Evolutionary conservation across 345 rosid species (phyloP).

Genomic region (Murraya paniculata): DNA sequence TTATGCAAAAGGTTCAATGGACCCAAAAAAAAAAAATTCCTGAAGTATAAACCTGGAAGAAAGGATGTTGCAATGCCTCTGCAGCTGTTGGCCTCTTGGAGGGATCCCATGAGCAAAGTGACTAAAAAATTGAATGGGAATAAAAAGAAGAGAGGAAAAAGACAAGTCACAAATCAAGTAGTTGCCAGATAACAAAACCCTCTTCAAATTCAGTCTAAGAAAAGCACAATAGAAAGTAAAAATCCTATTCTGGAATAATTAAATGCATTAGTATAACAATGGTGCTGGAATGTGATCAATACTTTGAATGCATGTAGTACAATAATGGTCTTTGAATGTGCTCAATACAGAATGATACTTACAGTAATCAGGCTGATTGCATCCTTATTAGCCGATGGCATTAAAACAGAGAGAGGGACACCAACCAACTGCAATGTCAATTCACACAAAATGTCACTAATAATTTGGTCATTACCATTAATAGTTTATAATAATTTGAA

Average conservation of each 20-base stretch:
- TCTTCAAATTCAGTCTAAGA: not conserved
- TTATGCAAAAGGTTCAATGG: not conserved
- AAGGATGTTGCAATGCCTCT: slow-evolving; percentile 94
- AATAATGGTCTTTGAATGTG: not conserved
- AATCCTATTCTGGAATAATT: not conserved
- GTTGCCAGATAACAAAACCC: not conserved
- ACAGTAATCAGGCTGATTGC: slow-evolving; percentile 69
- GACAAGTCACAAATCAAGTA: not conserved
- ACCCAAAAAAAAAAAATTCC: not conserved
- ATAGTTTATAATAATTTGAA: not conserved
- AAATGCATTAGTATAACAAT: not conserved
- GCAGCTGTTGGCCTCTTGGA: slow-evolving; percentile 74
- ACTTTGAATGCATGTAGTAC: not conserved
- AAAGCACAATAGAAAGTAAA: not conserved
- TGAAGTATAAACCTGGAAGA: slow-evolving; percentile 65
- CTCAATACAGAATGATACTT: slow-evolving; percentile 4
- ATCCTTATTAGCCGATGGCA: slow-evolving; percentile 68
- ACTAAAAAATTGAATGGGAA: slow-evolving; percentile 35
- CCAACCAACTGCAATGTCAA: slow-evolving; percentile 49
- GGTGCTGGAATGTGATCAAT: not conserved
- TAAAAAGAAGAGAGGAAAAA: not conserved
- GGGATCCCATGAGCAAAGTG: slow-evolving; percentile 97
- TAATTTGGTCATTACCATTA: not conserved
- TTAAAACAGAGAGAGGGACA: slow-evolving; percentile 45
- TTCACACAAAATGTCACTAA: not conserved